Evolutionary conservation across 2,329 filamentous ascomycete species (phyloP).

Genomic region (Massarina eburnea): DNA sequence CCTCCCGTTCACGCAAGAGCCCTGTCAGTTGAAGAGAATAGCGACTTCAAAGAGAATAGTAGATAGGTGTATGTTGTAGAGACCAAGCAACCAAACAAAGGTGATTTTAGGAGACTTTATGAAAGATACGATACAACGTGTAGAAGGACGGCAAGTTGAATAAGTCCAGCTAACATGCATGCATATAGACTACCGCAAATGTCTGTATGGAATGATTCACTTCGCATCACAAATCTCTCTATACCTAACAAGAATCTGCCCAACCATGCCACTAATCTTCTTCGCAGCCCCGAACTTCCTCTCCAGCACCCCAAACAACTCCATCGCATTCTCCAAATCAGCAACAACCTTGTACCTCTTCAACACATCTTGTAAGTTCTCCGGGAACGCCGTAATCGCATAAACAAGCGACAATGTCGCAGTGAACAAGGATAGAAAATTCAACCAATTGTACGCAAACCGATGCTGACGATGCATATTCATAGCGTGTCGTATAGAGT

Average conservation of each 20-base stretch:
- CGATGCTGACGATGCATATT: constrained; percentile 48
- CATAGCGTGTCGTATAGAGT: constrained; percentile 44
- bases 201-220: too few relatives aligned
- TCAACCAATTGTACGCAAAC: constrained; percentile 53
- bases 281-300: constrained; percentile 12
- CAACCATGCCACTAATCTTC: constrained; percentile 10
- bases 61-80: too few relatives aligned
- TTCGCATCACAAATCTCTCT: background rate
- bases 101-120: too few relatives aligned
- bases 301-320: constrained; percentile 9
- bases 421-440: constrained; percentile 48
- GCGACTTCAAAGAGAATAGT: too few relatives aligned
- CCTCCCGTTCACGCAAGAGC: too few relatives aligned
- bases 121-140: too few relatives aligned
- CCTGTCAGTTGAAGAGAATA: too few relatives aligned
- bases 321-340: constrained; percentile 12
- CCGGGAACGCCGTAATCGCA: constrained; percentile 45
- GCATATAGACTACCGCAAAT: too few relatives aligned
- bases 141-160: too few relatives aligned
- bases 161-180: too few relatives aligned
- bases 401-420: constrained; percentile 49
- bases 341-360: constrained; percentile 11
- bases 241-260: constrained; percentile 1
- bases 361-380: constrained; percentile 17
- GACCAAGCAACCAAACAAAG: too few relatives aligned